Evolutionary conservation across 176 grass and related monocot genomes (phyloP).

Genomic region (Aechmea fasciata): DNA sequence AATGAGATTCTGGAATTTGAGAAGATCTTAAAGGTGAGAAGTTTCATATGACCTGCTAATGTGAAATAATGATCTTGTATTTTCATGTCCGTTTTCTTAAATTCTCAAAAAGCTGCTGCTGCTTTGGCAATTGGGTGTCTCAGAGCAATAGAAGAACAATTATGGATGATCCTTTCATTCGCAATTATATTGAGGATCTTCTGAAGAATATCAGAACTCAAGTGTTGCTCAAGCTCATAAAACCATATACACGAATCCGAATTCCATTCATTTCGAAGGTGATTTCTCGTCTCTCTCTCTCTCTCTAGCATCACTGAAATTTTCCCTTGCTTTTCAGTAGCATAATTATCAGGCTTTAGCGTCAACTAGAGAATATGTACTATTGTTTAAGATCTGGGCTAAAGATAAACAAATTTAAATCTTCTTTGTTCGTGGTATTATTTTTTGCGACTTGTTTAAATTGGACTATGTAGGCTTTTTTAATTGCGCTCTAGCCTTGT

Average conservation of each 20-base stretch:
- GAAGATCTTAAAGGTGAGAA: constrained; percentile 82
- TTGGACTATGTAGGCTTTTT: too few species aligned
- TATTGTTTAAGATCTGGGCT: too few species aligned
- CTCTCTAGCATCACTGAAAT: not conserved
- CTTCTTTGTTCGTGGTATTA: too few species aligned
- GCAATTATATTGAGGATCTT: constrained; percentile 96
- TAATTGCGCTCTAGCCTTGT: too few species aligned
- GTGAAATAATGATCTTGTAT: not conserved
- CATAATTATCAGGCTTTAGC: too few species aligned
- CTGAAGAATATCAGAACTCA: constrained; percentile 99
- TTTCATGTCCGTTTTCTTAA: not conserved
- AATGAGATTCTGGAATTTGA: constrained; percentile 98
- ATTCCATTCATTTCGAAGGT: constrained; percentile 99
- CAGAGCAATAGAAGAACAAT: constrained; percentile 99
- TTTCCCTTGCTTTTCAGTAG: too few species aligned
- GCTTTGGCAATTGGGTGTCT: constrained; percentile 5
- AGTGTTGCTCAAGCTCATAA: constrained; percentile 98
- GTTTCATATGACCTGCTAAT: constrained; percentile 13
- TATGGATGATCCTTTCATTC: constrained; percentile 98
- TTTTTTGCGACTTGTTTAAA: too few species aligned
- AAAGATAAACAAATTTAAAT: too few species aligned
- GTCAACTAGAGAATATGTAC: too few species aligned
- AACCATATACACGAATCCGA: constrained; percentile 93
- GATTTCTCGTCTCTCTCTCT: not conserved
- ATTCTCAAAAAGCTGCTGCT: constrained; percentile 5